Conservation (phyloP, 2,329 filamentous ascomycete species). For the Colletotrichum lupini region DNA sequence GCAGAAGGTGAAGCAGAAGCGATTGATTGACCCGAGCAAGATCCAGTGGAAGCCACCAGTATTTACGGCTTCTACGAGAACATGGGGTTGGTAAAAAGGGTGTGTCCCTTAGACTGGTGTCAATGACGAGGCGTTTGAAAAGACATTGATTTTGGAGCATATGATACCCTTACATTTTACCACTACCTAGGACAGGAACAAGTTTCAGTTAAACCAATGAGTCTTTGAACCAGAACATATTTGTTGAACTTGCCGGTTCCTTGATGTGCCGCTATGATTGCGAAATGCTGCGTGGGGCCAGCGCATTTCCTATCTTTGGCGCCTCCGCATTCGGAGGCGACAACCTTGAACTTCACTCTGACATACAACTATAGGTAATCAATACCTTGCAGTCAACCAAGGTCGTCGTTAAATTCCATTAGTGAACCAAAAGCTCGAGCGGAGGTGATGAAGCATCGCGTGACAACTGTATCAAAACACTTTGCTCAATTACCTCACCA, state of each 20-base stretch:
- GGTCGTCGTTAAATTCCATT: too few species aligned
- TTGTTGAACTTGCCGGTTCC: neutral
- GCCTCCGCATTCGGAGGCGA: conserved; percentile 29
- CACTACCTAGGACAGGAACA: neutral
- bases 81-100: conserved; percentile 86
- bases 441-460: conserved; percentile 21
- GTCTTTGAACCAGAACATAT: neutral
- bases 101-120: neutral
- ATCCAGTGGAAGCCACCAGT: conserved; percentile 97
- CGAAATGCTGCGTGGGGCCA: conserved; percentile 11
- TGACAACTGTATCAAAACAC: neutral
- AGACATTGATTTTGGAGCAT: conserved; percentile 23
- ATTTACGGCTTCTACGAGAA: conserved; percentile 88
- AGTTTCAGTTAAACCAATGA: neutral
- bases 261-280: neutral
- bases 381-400: neutral
- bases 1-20: conserved; percentile 80
- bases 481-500: conserved; percentile 3
- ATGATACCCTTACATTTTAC: conserved; percentile 24
- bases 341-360: conserved; percentile 10
- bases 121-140: neutral
- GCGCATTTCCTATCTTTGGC: neutral
- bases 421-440: neutral
- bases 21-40: conserved; percentile 79
- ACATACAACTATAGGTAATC: conserved; percentile 1